Evolutionary conservation across 169 alveolate genomes (phyloP).

Genomic region (Cryptosporidium ryanae): DNA sequence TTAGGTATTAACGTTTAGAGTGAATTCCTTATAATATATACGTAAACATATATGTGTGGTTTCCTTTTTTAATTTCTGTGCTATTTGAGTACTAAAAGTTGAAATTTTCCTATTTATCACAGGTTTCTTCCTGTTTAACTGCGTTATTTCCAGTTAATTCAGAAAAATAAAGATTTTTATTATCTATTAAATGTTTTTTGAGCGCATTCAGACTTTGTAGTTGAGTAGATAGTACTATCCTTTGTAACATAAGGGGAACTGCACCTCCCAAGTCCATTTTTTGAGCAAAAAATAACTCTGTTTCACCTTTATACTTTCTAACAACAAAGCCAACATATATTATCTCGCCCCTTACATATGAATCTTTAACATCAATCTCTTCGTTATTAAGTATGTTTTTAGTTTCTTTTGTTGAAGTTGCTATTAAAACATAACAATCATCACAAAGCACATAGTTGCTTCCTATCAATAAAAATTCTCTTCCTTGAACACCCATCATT

Average conservation of each 20-base stretch:
- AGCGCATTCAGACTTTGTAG: constrained; percentile 42
- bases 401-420: constrained; percentile 6
- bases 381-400: constrained; percentile 9
- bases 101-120: neutral
- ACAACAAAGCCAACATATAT: constrained; percentile 32
- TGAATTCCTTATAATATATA: too few relatives aligned
- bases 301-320: constrained; percentile 11
- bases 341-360: constrained; percentile 59
- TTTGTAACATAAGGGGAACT: constrained; percentile 58
- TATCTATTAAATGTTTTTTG: constrained; percentile 29
- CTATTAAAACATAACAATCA: constrained; percentile 32
- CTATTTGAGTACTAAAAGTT: too few relatives aligned
- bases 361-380: constrained; percentile 28
- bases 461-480: constrained; percentile 49
- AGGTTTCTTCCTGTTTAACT: neutral
- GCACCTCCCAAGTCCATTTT: constrained; percentile 60
- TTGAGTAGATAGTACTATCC: constrained; percentile 43
- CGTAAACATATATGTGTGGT: too few relatives aligned
- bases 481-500: constrained; percentile 71
- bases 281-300: constrained; percentile 56
- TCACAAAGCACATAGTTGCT: constrained; percentile 35
- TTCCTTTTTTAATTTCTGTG: too few relatives aligned
- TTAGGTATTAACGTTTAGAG: too few relatives aligned
- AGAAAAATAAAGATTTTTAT: constrained; percentile 18
- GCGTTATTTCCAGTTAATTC: too few relatives aligned